Base-by-base conservation (phyloP, 805 yeast species). In the Barnettozyma salicaria region DNA sequence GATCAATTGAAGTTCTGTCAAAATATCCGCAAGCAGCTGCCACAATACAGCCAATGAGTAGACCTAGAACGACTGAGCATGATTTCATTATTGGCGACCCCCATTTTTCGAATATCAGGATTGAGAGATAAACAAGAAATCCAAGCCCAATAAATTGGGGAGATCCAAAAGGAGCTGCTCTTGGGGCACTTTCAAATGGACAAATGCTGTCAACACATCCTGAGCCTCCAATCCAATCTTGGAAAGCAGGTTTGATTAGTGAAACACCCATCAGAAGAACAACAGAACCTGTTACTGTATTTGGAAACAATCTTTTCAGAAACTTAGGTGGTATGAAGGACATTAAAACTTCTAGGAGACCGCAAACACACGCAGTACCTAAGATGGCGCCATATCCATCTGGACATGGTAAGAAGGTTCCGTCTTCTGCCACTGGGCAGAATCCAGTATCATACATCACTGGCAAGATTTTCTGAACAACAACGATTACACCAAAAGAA, bases 51-150 rank as follows among this genome's bases (percentile, higher is more conserved):
- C 96, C 96, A 26, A 85, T 78, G 16, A 88, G 61, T 40, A 88
- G 67, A 30, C 96, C 96, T 20, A 81, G 64, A 47, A 88, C 82
- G 33, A 88, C 95, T 2, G 96, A 89, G 68, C 95, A 86, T 1
- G 95, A 84, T 57, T 82, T 86, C 92, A 88, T 83, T 52, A 88
- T 82, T 39, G 97, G 97, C 10, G 96, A 77, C 26, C 97, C 97
- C 74, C 84, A 88, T 58, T 77, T 77, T 59, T 88, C 96, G 51
- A 81, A 73, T 27, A 85, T 42, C 41, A 88, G 70, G 52, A 88
- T 86, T 6, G 87, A 65, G 20, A 76, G 68, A 53, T 75, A 85
- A 8, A 87, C 96, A 22, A 81, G 63, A 68, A 88, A 86, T 3
- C 96, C 96, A 24, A 88, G 68, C 32, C 96, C 97, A 47, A 88